Conservation (phyloP, 2,329 filamentous ascomycete genomes). For the Didymella arachidicola region DNA sequence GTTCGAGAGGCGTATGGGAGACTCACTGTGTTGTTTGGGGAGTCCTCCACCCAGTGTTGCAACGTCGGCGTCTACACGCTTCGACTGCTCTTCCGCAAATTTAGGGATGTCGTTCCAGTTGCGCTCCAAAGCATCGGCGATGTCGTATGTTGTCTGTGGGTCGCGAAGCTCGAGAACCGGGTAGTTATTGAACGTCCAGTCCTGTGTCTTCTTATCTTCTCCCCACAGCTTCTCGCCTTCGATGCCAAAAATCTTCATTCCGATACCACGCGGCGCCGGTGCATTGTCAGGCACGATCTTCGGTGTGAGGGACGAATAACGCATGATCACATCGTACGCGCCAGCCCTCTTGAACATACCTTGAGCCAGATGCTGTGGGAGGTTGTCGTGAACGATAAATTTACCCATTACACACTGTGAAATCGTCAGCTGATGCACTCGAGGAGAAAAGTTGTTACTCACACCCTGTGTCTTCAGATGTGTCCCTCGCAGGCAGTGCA, state of each 20-base stretch:
- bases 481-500: slow-evolving; percentile 48
- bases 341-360: slow-evolving; percentile 40
- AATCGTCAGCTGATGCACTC: background rate
- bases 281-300: slow-evolving; percentile 41
- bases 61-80: slow-evolving; percentile 50
- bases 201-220: slow-evolving; percentile 49
- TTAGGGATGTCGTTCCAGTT: slow-evolving; percentile 38
- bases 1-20: background rate
- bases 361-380: slow-evolving; percentile 54
- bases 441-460: background rate
- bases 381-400: slow-evolving; percentile 53
- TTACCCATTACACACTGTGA: slow-evolving; percentile 54
- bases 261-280: slow-evolving; percentile 57
- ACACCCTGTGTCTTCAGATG: slow-evolving; percentile 59
- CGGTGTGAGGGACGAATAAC: slow-evolving; percentile 38
- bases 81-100: slow-evolving; percentile 51
- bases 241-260: slow-evolving; percentile 61
- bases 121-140: slow-evolving; percentile 40
- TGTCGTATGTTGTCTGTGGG: slow-evolving; percentile 56
- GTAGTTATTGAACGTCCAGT: slow-evolving; percentile 61
- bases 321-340: slow-evolving; percentile 39
- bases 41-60: slow-evolving; percentile 36
- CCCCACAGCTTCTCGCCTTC: slow-evolving; percentile 45
- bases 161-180: slow-evolving; percentile 58
- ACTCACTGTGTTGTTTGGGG: slow-evolving; percentile 34